phyloP scores from a whole-genome alignment of 495 filamentous ascomycete genomes.

The Talaromyces thailandensis region DNA sequence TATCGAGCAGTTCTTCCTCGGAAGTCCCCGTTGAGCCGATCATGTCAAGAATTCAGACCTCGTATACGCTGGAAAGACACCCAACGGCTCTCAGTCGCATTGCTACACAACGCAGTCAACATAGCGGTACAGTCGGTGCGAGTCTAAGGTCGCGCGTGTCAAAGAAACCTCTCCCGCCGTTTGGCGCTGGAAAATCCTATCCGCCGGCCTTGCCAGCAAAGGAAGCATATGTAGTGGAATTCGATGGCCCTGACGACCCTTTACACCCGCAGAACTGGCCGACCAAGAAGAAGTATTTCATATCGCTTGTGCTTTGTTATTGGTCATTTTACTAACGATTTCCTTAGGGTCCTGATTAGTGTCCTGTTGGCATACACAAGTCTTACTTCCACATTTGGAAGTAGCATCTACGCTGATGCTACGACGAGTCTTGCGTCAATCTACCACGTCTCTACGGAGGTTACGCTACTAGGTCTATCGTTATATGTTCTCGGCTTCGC shows the following conservation, averaged over 20 bases:
- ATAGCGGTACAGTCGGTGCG: constrained; percentile 65
- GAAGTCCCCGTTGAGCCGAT: constrained; percentile 8
- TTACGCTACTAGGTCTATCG: constrained; percentile 45
- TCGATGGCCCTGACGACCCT: constrained; percentile 70
- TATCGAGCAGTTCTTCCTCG: constrained; percentile 6
- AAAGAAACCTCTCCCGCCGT: constrained; percentile 46
- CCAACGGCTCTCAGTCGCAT: constrained; percentile 70
- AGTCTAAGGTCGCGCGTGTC: constrained; percentile 39
- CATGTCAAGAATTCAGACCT: constrained; percentile 55
- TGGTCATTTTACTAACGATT: constrained; percentile 3
- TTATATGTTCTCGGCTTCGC: constrained; percentile 56
- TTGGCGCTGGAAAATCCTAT: constrained; percentile 70
- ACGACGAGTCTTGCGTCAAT: constrained; percentile 32
- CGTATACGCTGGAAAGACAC: constrained; percentile 59
- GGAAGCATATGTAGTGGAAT: constrained; percentile 85
- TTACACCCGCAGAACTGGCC: constrained; percentile 81
- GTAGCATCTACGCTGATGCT: constrained; percentile 47
- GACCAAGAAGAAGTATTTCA: constrained; percentile 57
- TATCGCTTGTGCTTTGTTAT: neutral
- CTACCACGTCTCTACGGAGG: constrained; percentile 46
- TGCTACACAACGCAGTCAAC: constrained; percentile 64
- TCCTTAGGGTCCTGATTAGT: constrained; percentile 47
- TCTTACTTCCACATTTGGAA: constrained; percentile 61
- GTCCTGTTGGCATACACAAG: constrained; percentile 75
- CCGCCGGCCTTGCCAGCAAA: constrained; percentile 61